These are phyloP conservation scores for Apiosordaria backusii DNA, from an alignment of 495 filamentous ascomycete genomes.

Conservation along the genomic window DNA sequence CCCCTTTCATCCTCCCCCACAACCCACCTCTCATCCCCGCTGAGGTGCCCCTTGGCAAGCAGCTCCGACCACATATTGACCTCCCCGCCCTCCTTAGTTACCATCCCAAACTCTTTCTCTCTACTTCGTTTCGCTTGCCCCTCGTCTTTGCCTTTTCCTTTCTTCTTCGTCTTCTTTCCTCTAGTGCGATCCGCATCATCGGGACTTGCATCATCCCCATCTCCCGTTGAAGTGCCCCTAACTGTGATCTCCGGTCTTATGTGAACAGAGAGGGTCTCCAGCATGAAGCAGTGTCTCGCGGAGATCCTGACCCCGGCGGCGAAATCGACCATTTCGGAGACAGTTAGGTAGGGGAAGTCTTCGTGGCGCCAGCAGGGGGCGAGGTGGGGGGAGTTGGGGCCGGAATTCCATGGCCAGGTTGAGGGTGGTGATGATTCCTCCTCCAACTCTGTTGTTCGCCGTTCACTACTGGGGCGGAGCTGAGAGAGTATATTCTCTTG, in stretches of 20 bases:
- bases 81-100: conserved; percentile 36
- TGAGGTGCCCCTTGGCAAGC: conserved; percentile 52
- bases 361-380: conserved; percentile 57
- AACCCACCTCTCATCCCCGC: conserved; percentile 60
- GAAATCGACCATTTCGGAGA: conserved; percentile 52
- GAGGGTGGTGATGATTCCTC: neutral
- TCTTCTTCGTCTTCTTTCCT: neutral
- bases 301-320: conserved; percentile 54
- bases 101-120: conserved; percentile 9
- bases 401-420: conserved; percentile 18
- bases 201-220: no score
- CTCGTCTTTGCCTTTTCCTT: neutral
- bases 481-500: no score
- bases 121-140: neutral
- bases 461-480: no score
- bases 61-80: conserved; percentile 52
- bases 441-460: no score
- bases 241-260: conserved; percentile 27
- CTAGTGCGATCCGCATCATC: no score
- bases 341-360: conserved; percentile 53
- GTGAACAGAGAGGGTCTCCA: conserved; percentile 36
- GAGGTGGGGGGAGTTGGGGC: no score
- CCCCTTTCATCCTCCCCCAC: conserved; percentile 55
- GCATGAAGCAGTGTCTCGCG: conserved; percentile 51
- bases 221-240: no score